Conservation (phyloP, 306 rosid species). For the Pachyrhizus erosus region DNA sequence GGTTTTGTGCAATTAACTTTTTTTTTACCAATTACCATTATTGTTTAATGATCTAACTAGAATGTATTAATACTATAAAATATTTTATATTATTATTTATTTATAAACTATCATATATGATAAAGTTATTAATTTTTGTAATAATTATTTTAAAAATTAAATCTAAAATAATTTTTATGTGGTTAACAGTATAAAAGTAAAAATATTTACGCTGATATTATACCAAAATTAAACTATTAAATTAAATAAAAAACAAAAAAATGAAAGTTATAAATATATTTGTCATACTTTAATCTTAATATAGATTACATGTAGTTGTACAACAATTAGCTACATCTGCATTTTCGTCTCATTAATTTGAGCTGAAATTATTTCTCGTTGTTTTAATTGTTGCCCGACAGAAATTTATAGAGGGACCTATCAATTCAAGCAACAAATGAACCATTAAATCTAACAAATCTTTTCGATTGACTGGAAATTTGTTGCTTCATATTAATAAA, state of each 20-base stretch:
- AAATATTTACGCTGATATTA: neutral
- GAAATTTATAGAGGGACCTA: conserved; percentile 32
- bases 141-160: neutral
- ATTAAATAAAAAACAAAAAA: neutral
- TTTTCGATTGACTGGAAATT: conserved; percentile 45
- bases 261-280: neutral
- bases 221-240: neutral
- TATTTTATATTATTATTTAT: neutral
- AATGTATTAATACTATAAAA: neutral
- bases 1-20: neutral
- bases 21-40: neutral
- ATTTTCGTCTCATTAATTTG: conserved; percentile 37
- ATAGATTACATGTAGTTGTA: neutral
- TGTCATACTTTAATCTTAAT: neutral
- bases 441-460: conserved; percentile 52
- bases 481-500: conserved; percentile 6
- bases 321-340: conserved; percentile 12
- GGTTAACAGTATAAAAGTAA: neutral
- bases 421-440: conserved; percentile 6
- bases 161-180: neutral
- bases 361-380: neutral
- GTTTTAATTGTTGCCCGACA: conserved; percentile 24
- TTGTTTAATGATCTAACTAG: neutral
- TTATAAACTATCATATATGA: neutral
- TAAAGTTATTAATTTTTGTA: neutral